These are phyloP conservation scores for Strigomonas oncopelti DNA, from an alignment of 208 protist genomes.

Conservation along the genomic window DNA sequence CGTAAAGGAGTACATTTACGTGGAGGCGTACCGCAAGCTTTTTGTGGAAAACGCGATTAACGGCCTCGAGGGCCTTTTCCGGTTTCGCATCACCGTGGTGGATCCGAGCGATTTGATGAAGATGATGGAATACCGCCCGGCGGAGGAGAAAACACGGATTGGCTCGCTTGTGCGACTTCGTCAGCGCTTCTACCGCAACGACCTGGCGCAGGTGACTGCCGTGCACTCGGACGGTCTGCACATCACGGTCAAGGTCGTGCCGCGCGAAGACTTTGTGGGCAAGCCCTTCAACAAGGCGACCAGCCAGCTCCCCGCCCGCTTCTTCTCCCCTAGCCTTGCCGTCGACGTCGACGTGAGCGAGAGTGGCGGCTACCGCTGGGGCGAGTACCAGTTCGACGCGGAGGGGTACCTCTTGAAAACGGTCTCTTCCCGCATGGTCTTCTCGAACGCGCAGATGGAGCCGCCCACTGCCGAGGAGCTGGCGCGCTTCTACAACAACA, in stretches of 20 bases:
- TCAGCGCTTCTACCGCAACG: conserved; percentile 76
- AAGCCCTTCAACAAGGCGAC: conserved; percentile 76
- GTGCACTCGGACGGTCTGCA: conserved; percentile 53
- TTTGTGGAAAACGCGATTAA: conserved; percentile 88
- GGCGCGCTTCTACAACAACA: conserved; percentile 82
- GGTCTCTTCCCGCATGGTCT: conserved; percentile 68
- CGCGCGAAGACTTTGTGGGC: conserved; percentile 83
- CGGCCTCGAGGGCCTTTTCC: conserved; percentile 81
- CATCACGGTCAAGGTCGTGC: conserved; percentile 77
- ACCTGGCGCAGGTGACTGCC: conserved; percentile 76
- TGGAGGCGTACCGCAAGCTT: conserved; percentile 84
- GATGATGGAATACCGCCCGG: conserved; percentile 80
- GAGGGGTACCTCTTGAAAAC: conserved; percentile 84
- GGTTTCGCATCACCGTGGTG: conserved; percentile 82
- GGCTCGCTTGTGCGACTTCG: conserved; percentile 82
- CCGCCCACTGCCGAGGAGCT: conserved; percentile 79
- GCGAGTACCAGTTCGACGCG: conserved; percentile 78
- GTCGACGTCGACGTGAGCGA: conserved; percentile 38
- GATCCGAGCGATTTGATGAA: conserved; percentile 85
- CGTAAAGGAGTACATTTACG: conserved; percentile 90
- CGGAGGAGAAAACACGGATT: conserved; percentile 59
- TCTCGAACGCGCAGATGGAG: conserved; percentile 60
- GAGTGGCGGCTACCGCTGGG: conserved; percentile 72
- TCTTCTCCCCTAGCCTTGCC: conserved; percentile 74
- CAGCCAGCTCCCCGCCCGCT: conserved; percentile 54